Percentiles rank a stretch among this genome's conserved stretches.
Evolutionary conservation across 192 early-diverging fungal species (phyloP).

Genomic region (Backusella sp.): DNA sequence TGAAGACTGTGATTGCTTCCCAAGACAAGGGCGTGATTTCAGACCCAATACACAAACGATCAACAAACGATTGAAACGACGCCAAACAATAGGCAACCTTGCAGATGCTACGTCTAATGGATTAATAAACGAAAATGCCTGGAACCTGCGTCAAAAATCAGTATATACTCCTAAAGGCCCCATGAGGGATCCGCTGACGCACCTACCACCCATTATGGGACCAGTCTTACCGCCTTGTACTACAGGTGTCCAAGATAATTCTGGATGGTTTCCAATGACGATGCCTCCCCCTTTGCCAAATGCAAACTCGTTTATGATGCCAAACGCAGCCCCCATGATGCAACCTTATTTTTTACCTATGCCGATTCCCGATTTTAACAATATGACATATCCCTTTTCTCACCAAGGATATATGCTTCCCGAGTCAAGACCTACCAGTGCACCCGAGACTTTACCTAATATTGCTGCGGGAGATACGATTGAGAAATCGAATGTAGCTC

Average conservation of each 20-base stretch:
- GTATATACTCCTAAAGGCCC: not conserved
- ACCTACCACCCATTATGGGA: not conserved
- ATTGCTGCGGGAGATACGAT: not conserved
- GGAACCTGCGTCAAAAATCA: not conserved
- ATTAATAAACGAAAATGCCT: not conserved
- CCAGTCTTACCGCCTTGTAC: not conserved
- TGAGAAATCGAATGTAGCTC: not conserved
- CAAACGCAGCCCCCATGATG: not conserved
- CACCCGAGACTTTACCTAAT: not conserved
- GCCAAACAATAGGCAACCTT: not conserved
- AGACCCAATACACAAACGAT: not conserved
- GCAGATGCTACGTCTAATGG: not conserved
- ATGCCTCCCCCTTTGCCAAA: not conserved
- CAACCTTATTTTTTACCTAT: constrained; percentile 4
- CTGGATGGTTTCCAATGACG: constrained; percentile 5
- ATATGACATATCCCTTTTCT: not conserved
- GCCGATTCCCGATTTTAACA: not conserved
- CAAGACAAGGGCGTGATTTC: not conserved
- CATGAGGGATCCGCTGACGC: not conserved
- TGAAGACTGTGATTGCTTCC: not conserved
- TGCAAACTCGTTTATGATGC: constrained; percentile 2
- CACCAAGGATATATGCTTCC: not conserved
- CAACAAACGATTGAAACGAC: not conserved
- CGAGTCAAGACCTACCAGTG: not conserved
- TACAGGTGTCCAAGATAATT: not conserved